These are phyloP conservation scores for Blastomyces parvus DNA, from an alignment of 2,329 filamentous ascomycete species.

Conservation along the genomic window DNA sequence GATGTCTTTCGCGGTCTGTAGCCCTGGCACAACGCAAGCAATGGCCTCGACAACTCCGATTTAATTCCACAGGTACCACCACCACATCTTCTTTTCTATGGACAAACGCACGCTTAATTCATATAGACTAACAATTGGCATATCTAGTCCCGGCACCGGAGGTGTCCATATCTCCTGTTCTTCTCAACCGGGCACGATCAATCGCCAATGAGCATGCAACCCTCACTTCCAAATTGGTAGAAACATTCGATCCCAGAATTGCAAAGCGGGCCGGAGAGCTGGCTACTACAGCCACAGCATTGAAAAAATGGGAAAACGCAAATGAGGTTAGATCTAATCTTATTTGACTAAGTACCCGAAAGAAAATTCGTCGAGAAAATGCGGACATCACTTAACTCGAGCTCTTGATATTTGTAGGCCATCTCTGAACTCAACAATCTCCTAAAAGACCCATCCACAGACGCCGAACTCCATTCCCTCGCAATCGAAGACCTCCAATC, in stretches of 20 bases:
- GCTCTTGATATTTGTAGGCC: constrained; percentile 30
- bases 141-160: background rate
- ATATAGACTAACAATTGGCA: background rate
- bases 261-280: constrained; percentile 52
- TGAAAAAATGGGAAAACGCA: constrained; percentile 50
- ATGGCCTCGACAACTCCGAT: constrained; percentile 16
- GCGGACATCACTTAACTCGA: background rate
- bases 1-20: constrained; percentile 35
- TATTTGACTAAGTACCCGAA: background rate
- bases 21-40: constrained; percentile 25
- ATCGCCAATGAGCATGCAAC: constrained; percentile 47
- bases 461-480: constrained; percentile 50
- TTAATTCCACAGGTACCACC: constrained; percentile 25
- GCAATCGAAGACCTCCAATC: constrained; percentile 60
- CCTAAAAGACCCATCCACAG: constrained; percentile 56
- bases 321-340: constrained; percentile 39
- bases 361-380: background rate
- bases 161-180: constrained; percentile 41
- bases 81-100: background rate
- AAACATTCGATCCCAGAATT: constrained; percentile 46
- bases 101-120: background rate
- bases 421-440: constrained; percentile 64
- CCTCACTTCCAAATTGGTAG: constrained; percentile 44
- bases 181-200: constrained; percentile 47
- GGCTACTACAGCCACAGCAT: constrained; percentile 41